A percentile compares a stretch with the other conserved stretches of the same genome.
These are phyloP conservation scores for Xerocomus potaroensis DNA, from an alignment of 768 basidiomycete species.

Conservation along the genomic window DNA sequence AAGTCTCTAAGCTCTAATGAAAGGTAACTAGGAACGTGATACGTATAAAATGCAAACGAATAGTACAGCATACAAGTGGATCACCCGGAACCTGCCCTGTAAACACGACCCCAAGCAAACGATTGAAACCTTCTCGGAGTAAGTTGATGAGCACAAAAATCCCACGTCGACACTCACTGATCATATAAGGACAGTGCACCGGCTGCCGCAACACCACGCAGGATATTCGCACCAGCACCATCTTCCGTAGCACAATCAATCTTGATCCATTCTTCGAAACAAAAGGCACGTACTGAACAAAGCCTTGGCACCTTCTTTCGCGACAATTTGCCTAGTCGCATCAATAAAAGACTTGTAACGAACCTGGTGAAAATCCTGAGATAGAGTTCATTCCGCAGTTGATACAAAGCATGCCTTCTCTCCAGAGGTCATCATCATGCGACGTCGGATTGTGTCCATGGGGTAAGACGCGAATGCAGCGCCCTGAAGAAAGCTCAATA, in stretches of 20 bases:
- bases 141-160: neutral
- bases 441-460: slow-evolving; percentile 94
- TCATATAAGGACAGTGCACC: slow-evolving; percentile 99
- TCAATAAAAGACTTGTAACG: slow-evolving; percentile 99
- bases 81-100: slow-evolving; percentile 40
- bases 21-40: too few relatives aligned
- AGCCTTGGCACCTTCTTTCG: slow-evolving; percentile 93
- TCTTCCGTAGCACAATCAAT: too few relatives aligned
- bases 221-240: slow-evolving; percentile 94
- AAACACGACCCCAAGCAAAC: slow-evolving; percentile 52
- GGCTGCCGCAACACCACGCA: slow-evolving; percentile 99
- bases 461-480: slow-evolving; percentile 98
- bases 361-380: too few relatives aligned
- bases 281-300: too few relatives aligned
- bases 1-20: too few relatives aligned
- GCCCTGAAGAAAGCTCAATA: too few relatives aligned
- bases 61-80: too few relatives aligned
- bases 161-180: slow-evolving; percentile 32
- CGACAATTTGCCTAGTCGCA: slow-evolving; percentile 88
- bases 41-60: too few relatives aligned
- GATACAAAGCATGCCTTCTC: too few relatives aligned
- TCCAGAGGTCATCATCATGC: slow-evolving; percentile 99
- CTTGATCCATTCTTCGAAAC: too few relatives aligned
- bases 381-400: too few relatives aligned
- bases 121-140: slow-evolving; percentile 40